Evolutionary conservation across 1,139 yeast species (phyloP), one percentile per base, ranked within the genome.

Genomic region (Lodderomyces metapsilosis): DNA sequence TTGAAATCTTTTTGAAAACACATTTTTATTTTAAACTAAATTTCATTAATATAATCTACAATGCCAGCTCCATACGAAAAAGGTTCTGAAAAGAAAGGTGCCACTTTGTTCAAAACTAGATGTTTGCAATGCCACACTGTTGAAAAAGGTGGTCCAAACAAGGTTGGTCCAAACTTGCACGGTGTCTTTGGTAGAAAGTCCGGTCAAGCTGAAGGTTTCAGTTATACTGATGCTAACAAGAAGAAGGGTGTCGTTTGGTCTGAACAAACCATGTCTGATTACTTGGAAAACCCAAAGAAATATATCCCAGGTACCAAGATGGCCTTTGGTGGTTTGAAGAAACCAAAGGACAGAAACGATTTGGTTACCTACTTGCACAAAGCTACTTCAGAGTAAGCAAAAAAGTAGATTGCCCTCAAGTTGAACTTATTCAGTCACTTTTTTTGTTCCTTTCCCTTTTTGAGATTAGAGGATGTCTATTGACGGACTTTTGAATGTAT

Each of bases 281-380:
- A 92, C 84, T 84, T 92, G 73, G 95, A 86, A 76, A 94, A 92
- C 88, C 98, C 98, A 78, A 92, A 92, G 95, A 92, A 92, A 80
- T 92, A 89, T 79, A 89, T 92, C 59, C 98, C 98, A 65, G 98
- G 98, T 74, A 92, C 98, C 78, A 92, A 92, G 85, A 92, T 92
- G 98, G 98, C 98, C 54, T 92, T 92, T 63, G 98, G 97, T 77
- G 98, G 98, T 76, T 84, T 92, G 74, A 92, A 92, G 92, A 92
- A 92, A 83, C 83, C 91, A 56, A 92, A 89, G 86, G 98, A 92
- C 80, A 88, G 98, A 84, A 87, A 88, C 76, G 98, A 92, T 70
- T 78, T 92, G 71, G 74, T 92, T 62, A 80, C 98, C 59, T 92
- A 88, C 86, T 82, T 91, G 76, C 79, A 76, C 58, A 68, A 70